Percentiles rank a stretch among this genome's conserved stretches.
Conservation (phyloP, 2,329 filamentous ascomycete genomes). For the Colletotrichum karsti region DNA sequence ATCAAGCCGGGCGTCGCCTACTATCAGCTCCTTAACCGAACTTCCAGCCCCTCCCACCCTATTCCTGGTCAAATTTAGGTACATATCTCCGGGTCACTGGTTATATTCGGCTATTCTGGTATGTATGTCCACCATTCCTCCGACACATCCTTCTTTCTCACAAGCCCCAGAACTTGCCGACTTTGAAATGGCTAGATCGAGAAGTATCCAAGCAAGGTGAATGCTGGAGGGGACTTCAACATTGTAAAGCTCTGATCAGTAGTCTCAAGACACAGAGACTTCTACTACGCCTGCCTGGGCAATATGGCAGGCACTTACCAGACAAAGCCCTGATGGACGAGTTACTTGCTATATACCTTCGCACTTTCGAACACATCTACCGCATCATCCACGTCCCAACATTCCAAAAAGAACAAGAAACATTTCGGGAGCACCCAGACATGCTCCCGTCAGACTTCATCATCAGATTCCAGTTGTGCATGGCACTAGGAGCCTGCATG, state of each 20-base stretch:
- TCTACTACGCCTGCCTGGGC: slow-evolving; percentile 40
- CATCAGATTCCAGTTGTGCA: slow-evolving; percentile 31
- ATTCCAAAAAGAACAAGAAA: slow-evolving; percentile 45
- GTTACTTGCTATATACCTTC: slow-evolving; percentile 46
- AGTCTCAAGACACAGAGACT: slow-evolving; percentile 49
- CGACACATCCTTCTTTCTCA: slow-evolving; percentile 28
- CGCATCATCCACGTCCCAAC: slow-evolving; percentile 51
- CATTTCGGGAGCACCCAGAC: slow-evolving; percentile 24
- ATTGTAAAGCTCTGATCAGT: slow-evolving; percentile 49
- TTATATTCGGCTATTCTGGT: slow-evolving; percentile 18
- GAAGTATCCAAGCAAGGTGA: slow-evolving; percentile 38
- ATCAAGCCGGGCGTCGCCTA: neutral
- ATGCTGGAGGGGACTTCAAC: slow-evolving; percentile 40
- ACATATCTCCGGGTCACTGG: neutral
- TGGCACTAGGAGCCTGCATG: slow-evolving; percentile 32
- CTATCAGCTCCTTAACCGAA: neutral
- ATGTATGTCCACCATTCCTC: slow-evolving; percentile 24
- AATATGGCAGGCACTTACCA: slow-evolving; percentile 49
- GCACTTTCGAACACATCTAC: slow-evolving; percentile 50
- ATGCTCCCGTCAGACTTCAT: slow-evolving; percentile 31
- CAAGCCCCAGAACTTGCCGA: slow-evolving; percentile 52
- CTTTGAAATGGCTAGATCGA: slow-evolving; percentile 47
- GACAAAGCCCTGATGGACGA: slow-evolving; percentile 46
- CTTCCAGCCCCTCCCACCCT: neutral
- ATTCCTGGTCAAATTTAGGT: slow-evolving; percentile 15